Base-by-base conservation (phyloP, 805 yeast genomes). In the Kazachstania bromeliacearum region DNA sequence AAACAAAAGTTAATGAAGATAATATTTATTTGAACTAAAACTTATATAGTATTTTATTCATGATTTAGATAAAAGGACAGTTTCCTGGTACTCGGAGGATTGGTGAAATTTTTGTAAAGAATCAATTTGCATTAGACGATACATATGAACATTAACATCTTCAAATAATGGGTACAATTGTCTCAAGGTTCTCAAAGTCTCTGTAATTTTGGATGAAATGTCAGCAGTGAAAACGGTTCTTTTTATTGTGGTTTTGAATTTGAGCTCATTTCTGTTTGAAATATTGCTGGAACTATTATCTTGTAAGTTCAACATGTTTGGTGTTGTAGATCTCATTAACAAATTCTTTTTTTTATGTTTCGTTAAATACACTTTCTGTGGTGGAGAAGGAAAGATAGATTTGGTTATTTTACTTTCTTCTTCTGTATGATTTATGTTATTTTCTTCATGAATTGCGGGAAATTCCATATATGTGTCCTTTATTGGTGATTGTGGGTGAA, bases 101-200 rank as follows among this genome's bases (percentile, higher is more conserved):
- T 50, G 53, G 25, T 78, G 40, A 45, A 84, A 83, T 52, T 82
- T 83, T 3, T 82, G 82, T 27, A 79, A 66, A 6, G 92, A 80
- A 58, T 84, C 94, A 24, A 57, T 67, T 45, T 79, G 81, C 80
- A 84, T 75, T 57, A 84, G 57, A 28, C 64, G 59, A 45, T 69
- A 70, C 34, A 80, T 67, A 31, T 70, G 70, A 8, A 46, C 35
- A n/a, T 67, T 63, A 5, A 80, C 71, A 15, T 62, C 60, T n/a
- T 66, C 67, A 35, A 73, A 71, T 12, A 72, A 57, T 1, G 68
- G 70, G 20, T 48, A 60, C 8, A 72, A 46, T 23, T 56, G 51
- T 25, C 60, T 58, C 25, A 75, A 41, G 5, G 66, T 44, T 5
- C 45, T 46, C 35, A 71, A 40, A 7, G 67, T 59, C n/a, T 40